Base-by-base conservation (phyloP, 208 protist genomes). In the Acanthamoeba culbertsoni region DNA sequence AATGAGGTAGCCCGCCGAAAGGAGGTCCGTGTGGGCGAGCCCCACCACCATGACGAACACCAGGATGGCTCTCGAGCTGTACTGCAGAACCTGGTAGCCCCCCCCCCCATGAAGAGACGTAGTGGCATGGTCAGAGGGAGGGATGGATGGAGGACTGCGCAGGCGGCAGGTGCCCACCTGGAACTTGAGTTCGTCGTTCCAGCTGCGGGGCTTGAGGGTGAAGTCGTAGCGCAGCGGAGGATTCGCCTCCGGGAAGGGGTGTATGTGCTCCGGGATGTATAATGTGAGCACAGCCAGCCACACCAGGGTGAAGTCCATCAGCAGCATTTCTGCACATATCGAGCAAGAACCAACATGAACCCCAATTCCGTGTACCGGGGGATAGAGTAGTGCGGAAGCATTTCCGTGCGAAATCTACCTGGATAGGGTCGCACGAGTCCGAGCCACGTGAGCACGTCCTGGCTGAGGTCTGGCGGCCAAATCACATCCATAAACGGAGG, bases 151-250 rank as follows among this genome's bases (percentile, higher is more conserved):
- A 73, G 28, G 28, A 73, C 10, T 28, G 26, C 10, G 33, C 10
- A 73, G 33, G 28, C 10, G 28, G 18, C 12, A 68, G 28, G 59
- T 7, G 59, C 59, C 16, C 8, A 68, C 59, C 68, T 79, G 68
- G 46, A 63, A 88, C 45, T 88, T 88, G 79, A 88, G 79, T 28
- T 88, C 79, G 79, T 88, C 79, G 53, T 88, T 88, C 79, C 79
- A 92, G n/a, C 42, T 65, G 35, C 79, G 79, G 4, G 79, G 79
- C 79, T 62, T 88, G 46, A 88, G 79, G 1, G 79, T 88, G 37
- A 88, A 88, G 79, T 88, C 79, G 53, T 88, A 88, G 45, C 37
- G 45, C 33, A 88, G 42, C 8, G 45, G 79, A 63, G 79, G 79
- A 20, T 63, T 7, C 16, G 68, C 68, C 68, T 79, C 68, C 16